Percentiles rank a stretch among this genome's conserved stretches.
Evolutionary conservation across 2,329 filamentous ascomycete genomes (phyloP).

Genomic region (Neurospora crassa): DNA sequence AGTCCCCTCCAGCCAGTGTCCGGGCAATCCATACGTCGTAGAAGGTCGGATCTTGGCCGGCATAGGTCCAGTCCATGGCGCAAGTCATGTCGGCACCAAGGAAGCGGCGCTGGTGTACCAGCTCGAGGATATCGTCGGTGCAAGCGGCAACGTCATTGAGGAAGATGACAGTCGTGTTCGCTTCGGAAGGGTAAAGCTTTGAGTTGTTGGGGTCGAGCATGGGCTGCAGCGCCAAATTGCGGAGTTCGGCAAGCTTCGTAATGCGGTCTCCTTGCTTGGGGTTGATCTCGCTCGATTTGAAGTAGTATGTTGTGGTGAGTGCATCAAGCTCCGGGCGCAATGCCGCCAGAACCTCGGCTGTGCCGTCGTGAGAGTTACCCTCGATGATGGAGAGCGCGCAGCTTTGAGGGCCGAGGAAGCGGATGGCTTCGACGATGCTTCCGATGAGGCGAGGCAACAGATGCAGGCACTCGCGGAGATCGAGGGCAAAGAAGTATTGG

Average conservation of each 20-base stretch:
- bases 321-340: slow-evolving; percentile 30
- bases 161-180: slow-evolving; percentile 35
- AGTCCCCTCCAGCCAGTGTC: slow-evolving; percentile 37
- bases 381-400: slow-evolving; percentile 48
- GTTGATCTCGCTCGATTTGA: slow-evolving; percentile 33
- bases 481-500: slow-evolving; percentile 42
- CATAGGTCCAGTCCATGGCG: slow-evolving; percentile 47
- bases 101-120: slow-evolving; percentile 35
- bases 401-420: slow-evolving; percentile 37
- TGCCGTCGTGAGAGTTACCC: slow-evolving; percentile 45
- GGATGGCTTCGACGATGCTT: slow-evolving; percentile 38
- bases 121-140: slow-evolving; percentile 46
- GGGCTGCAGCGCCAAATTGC: slow-evolving; percentile 42
- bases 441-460: slow-evolving; percentile 42
- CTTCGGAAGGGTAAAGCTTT: not conserved
- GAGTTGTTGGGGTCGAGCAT: slow-evolving; percentile 22
- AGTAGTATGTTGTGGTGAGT: slow-evolving; percentile 29
- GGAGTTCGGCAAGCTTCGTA: slow-evolving; percentile 35
- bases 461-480: slow-evolving; percentile 34
- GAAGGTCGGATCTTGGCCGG: slow-evolving; percentile 35
- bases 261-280: slow-evolving; percentile 36
- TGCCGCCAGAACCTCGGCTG: slow-evolving; percentile 36
- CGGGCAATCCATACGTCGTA: slow-evolving; percentile 50
- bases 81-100: slow-evolving; percentile 47
- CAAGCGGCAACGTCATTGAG: slow-evolving; percentile 46